Evolutionary conservation across 768 basidiomycete species (phyloP), one percentile per base, ranked within the genome.

Genomic region (Pleurotus sapidus): DNA sequence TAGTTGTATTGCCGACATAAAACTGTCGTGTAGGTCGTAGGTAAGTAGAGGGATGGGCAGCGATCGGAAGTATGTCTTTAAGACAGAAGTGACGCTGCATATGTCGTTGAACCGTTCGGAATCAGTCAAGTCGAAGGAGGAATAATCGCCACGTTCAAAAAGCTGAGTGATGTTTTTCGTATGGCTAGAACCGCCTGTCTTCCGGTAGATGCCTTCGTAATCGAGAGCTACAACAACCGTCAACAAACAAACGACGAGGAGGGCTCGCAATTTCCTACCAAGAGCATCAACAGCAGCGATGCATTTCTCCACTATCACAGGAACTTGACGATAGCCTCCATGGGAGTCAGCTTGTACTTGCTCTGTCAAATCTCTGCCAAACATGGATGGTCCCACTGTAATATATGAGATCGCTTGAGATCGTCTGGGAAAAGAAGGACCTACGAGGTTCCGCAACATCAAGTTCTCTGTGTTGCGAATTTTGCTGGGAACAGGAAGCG

Each of bases 181-280:
- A 65, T 95, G 95, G 2, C 90, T 83, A 25, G 91, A 87, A 2
- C 97, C 97, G 27, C 97, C 97, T 0, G 89, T 93, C 76, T 99
- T 99, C 61, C 97, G 93, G 71, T 99, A 99, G 61, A 99, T 93
- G 9, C 97, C 97, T 70, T 99, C 97, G 66, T 95, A 95, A 58
- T 97, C 93, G 74, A 98, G 81, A 4, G 91, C 95, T 92, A 50
- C 51, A 27, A 27, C 25, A 24, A 11, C 57, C 51, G 43, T 27
- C 37, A 7, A 17, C 9, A 43, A 42, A 14, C 34, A 20, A n/a
- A 23, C 14, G 25, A 5, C 39, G 34, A 4, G 7, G 40, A 25
- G 39, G 14, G 25, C 27, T 14, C 18, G 15, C 38, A 14, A 48
- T 20, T 51, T 72, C 88, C 56, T 61, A 95, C 94, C 95, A 59